phyloP scores from a whole-genome alignment of 805 yeast species.

The Hanseniaspora meyeri region DNA sequence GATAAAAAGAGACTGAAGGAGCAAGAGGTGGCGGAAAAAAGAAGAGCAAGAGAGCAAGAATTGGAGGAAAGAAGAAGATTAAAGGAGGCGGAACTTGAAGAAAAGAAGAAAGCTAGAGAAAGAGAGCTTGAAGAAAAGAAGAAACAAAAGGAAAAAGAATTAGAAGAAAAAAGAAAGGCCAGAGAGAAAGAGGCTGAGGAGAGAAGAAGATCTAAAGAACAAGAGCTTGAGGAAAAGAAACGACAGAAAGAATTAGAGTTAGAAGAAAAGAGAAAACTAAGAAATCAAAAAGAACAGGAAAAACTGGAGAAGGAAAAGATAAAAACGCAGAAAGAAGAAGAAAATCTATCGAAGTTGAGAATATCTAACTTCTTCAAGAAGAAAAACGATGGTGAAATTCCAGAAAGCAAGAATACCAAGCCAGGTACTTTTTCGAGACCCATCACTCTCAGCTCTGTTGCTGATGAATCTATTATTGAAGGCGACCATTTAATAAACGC shows the following conservation, averaged over 20 bases:
- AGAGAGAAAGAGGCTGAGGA: conserved; percentile 2
- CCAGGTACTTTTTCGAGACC: conserved; percentile 18
- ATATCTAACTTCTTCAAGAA: conserved; percentile 30
- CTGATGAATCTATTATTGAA: conserved; percentile 16
- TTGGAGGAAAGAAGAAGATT: conserved; percentile 13
- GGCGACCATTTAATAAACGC: background rate
- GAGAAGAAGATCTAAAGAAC: conserved; percentile 16
- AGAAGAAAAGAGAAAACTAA: conserved; percentile 13
- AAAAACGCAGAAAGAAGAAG: conserved; percentile 14
- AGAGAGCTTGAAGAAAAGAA: conserved; percentile 17
- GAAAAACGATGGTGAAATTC: conserved; percentile 17
- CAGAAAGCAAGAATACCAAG: conserved; percentile 24
- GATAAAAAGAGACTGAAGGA: conserved; percentile 16
- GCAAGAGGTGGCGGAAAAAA: conserved; percentile 18
- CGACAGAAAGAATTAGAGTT: conserved; percentile 18
- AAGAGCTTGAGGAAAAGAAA: conserved; percentile 1
- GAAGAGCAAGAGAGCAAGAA: conserved; percentile 20
- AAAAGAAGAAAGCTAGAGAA: conserved; percentile 7
- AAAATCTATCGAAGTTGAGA: conserved; percentile 26
- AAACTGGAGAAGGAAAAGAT: conserved; percentile 18
- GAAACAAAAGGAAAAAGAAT: background rate
- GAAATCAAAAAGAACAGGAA: conserved; percentile 20
- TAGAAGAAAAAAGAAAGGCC: conserved; percentile 19
- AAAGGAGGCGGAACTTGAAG: background rate
- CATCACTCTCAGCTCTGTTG: conserved; percentile 13